A percentile compares a stretch with the other conserved stretches of the same genome.
These are phyloP conservation scores for Citeromyces hawaiiensis DNA, from an alignment of 1,139 yeast genomes.

Conservation along the genomic window DNA sequence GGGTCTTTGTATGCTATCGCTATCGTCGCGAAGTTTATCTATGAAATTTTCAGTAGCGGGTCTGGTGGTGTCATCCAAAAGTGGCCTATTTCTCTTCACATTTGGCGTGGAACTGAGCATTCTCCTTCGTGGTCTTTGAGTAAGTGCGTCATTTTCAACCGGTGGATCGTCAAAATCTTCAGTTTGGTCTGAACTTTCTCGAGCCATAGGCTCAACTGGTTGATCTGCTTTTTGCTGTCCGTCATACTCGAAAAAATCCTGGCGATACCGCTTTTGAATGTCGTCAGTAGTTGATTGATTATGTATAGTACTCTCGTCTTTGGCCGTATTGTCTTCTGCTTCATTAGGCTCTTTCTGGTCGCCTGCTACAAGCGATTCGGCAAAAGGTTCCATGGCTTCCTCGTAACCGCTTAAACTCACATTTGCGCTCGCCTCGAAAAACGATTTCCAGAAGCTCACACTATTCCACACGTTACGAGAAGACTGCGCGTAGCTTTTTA, in stretches of 20 bases:
- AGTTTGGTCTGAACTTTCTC: neutral
- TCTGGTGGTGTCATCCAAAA: neutral
- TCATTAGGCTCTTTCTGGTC: conserved; percentile 3
- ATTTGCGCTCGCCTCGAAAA: conserved; percentile 65
- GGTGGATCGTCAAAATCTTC: neutral
- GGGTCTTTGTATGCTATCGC: conserved; percentile 1
- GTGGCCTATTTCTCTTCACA: neutral
- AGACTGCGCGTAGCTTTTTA: conserved; percentile 41
- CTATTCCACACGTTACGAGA: conserved; percentile 46
- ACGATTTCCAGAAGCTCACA: conserved; percentile 61
- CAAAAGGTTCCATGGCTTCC: conserved; percentile 20
- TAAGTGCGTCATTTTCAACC: neutral
- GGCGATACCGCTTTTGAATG: conserved; percentile 9
- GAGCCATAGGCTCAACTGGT: neutral
- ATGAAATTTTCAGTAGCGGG: neutral
- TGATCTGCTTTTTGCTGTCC: neutral
- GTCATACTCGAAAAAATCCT: conserved; percentile 2
- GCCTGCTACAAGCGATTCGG: conserved; percentile 2
- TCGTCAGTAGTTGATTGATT: conserved; percentile 10
- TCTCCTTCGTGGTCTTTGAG: neutral
- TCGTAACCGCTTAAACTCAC: conserved; percentile 45
- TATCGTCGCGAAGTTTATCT: neutral
- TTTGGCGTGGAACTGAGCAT: conserved; percentile 3
- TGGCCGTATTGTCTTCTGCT: neutral
- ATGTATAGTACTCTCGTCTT: conserved; percentile 1